phyloP scores from a whole-genome alignment of 2,329 filamentous ascomycete genomes.

The Grosmannia serpens region DNA sequence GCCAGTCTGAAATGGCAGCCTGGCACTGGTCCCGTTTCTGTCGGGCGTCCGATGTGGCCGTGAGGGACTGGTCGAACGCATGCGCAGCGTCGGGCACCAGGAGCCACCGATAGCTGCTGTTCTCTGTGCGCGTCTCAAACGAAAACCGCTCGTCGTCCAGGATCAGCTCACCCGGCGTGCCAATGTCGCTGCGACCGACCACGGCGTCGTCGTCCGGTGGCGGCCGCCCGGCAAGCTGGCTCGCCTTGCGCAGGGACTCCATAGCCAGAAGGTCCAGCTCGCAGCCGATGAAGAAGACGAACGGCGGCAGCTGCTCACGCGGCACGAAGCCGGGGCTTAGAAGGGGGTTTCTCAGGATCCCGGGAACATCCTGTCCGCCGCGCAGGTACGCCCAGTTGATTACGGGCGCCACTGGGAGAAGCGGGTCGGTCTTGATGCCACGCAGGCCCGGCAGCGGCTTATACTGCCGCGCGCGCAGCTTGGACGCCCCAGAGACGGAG shows the following conservation, averaged over 20 bases:
- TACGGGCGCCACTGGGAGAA: slow-evolving; percentile 16
- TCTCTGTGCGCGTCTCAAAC: slow-evolving; percentile 19
- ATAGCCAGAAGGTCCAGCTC: slow-evolving; percentile 34
- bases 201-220: slow-evolving; percentile 17
- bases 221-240: slow-evolving; percentile 20
- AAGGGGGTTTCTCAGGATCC: slow-evolving; percentile 24
- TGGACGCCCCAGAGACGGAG: slow-evolving; percentile 17
- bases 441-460: slow-evolving; percentile 22
- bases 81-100: slow-evolving; percentile 30
- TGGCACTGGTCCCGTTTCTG: slow-evolving; percentile 15
- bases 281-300: slow-evolving; percentile 30
- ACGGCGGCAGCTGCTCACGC: slow-evolving; percentile 24
- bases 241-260: slow-evolving; percentile 28
- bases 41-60: slow-evolving; percentile 16
- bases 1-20: slow-evolving; percentile 15
- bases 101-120: slow-evolving; percentile 25
- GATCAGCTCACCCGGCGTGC: slow-evolving; percentile 12
- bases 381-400: slow-evolving; percentile 32
- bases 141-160: slow-evolving; percentile 23
- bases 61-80: slow-evolving; percentile 25
- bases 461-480: slow-evolving; percentile 22
- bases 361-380: slow-evolving; percentile 16
- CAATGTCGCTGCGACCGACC: slow-evolving; percentile 17
- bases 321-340: slow-evolving; percentile 26
- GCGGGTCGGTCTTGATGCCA: slow-evolving; percentile 14